These are phyloP conservation scores for Solanum medicagineum DNA, from an alignment of 257 asterid species.

Conservation along the genomic window DNA sequence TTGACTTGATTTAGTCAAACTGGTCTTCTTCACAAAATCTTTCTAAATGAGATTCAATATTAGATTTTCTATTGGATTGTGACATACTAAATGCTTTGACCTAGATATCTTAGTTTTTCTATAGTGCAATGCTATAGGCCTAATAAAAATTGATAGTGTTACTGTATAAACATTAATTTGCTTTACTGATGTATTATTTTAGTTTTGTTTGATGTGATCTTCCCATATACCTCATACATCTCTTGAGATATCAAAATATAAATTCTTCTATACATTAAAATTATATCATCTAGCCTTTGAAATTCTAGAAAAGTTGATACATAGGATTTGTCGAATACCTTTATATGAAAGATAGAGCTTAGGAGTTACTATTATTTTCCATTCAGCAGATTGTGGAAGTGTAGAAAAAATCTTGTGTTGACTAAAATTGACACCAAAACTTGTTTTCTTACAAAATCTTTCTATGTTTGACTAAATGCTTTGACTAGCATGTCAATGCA, in stretches of 20 bases:
- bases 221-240: background rate
- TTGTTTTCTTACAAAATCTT: slow-evolving; percentile 1
- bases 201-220: background rate
- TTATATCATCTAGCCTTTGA: background rate
- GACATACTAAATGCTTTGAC: too few relatives aligned
- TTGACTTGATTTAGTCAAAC: background rate
- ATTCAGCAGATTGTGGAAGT: too few relatives aligned
- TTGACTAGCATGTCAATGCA: background rate
- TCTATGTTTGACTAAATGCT: background rate
- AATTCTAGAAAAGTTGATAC: background rate
- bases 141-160: too few relatives aligned
- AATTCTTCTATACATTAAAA: background rate
- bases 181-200: background rate
- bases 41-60: background rate
- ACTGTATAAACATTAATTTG: background rate
- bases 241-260: background rate
- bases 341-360: background rate
- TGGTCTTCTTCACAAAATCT: slow-evolving; percentile 2
- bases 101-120: background rate
- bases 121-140: background rate
- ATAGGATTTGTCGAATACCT: background rate
- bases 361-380: background rate
- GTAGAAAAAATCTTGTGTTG: background rate
- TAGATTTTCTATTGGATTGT: slow-evolving; percentile 7
- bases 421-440: background rate